Conservation (phyloP, 2,329 filamentous ascomycete genomes). For the Xenoacremonium recifei region DNA sequence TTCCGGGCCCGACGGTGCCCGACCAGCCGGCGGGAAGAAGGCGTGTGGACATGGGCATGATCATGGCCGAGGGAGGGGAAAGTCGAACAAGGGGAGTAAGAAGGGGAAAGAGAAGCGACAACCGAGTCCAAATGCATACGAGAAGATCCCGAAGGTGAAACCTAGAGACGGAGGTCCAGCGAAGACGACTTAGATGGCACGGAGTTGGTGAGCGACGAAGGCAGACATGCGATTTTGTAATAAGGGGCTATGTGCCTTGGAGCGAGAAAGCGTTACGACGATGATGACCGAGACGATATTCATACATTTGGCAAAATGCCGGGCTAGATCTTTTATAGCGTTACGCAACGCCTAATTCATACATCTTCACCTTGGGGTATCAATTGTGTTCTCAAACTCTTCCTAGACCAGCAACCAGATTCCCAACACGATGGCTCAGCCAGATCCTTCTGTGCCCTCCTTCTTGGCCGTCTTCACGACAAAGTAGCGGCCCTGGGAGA, state of each 20-base stretch:
- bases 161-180: slow-evolving; percentile 28
- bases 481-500: slow-evolving; percentile 71
- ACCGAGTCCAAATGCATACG: slow-evolving; percentile 79
- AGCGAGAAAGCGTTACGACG: background rate
- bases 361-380: slow-evolving; percentile 11
- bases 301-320: no score
- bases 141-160: slow-evolving; percentile 61
- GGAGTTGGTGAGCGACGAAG: no score
- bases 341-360: background rate
- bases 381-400: slow-evolving; percentile 2
- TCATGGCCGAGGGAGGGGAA: slow-evolving; percentile 27
- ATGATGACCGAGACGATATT: no score
- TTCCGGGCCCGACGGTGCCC: slow-evolving; percentile 25
- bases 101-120: slow-evolving; percentile 39
- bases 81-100: slow-evolving; percentile 23
- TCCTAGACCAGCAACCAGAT: background rate
- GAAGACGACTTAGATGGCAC: slow-evolving; percentile 24
- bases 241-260: background rate
- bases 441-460: slow-evolving; percentile 15
- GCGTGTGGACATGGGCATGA: slow-evolving; percentile 40
- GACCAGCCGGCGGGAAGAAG: slow-evolving; percentile 35
- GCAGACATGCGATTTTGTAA: no score
- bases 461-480: slow-evolving; percentile 67
- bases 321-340: no score
- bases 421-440: background rate